A percentile compares a stretch with the other conserved stretches of the same genome.
Conservation (phyloP, 345 rosid genomes). For the Corymbia maculata region DNA sequence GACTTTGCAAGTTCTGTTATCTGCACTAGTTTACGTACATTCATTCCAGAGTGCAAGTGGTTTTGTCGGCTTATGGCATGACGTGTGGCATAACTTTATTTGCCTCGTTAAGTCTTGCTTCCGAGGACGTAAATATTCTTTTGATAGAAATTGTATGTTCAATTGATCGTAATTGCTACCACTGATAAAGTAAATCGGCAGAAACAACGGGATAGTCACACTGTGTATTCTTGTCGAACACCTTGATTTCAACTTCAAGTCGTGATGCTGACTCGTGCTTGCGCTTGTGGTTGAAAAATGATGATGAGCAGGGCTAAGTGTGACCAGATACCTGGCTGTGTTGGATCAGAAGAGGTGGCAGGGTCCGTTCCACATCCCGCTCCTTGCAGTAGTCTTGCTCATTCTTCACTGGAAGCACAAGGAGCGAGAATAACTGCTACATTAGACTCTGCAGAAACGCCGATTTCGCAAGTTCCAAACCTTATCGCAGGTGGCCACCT, state of each 20-base stretch:
- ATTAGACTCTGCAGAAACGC: background rate
- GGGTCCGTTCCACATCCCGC: background rate
- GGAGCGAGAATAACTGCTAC: background rate
- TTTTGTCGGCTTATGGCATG: background rate
- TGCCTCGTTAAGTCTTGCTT: no score
- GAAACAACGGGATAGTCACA: background rate
- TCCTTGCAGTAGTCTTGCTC: background rate
- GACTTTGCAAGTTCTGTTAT: background rate
- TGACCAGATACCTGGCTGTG: background rate
- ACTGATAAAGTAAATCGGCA: background rate
- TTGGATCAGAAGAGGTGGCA: background rate
- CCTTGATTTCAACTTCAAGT: background rate
- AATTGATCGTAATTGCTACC: background rate
- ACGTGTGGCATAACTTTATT: background rate
- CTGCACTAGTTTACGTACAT: background rate
- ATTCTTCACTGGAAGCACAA: background rate
- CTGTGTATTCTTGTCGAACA: background rate
- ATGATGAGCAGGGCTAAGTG: background rate
- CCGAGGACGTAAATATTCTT: background rate
- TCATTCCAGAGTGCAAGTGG: background rate
- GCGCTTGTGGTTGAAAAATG: background rate
- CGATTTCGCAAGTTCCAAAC: background rate
- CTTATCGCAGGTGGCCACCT: background rate
- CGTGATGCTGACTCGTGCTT: background rate
- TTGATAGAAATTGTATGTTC: background rate